phyloP scores from a whole-genome alignment of 805 yeast species.

The Aciculoconidium aculeatum region DNA sequence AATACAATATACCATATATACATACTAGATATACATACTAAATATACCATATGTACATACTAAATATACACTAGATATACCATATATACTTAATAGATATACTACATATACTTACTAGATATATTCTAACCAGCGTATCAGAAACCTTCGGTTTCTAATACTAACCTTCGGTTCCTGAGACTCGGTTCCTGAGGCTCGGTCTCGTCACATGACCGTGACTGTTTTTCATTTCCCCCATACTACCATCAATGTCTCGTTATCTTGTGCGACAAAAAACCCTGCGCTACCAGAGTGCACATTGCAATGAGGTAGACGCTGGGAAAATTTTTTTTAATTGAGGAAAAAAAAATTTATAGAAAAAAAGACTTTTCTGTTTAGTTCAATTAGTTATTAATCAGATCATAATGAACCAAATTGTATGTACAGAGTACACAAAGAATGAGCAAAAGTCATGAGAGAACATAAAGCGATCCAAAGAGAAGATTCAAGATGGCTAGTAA shows the following conservation, averaged over 20 bases:
- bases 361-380: slow-evolving; percentile 9
- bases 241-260: slow-evolving; percentile 1
- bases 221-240: slow-evolving; percentile 2
- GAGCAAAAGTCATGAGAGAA: neutral
- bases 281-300: neutral
- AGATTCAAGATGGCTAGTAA: too few species aligned
- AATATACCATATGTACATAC: too few species aligned
- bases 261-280: neutral
- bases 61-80: too few species aligned
- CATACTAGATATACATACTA: too few species aligned
- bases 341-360: slow-evolving; percentile 9
- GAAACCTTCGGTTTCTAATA: too few species aligned
- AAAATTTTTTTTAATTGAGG: slow-evolving; percentile 1
- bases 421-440: slow-evolving; percentile 11
- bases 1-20: too few species aligned
- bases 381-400: slow-evolving; percentile 15
- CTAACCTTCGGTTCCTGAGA: too few species aligned
- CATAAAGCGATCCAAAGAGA: too few species aligned
- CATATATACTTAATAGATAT: too few species aligned
- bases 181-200: too few species aligned
- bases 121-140: too few species aligned
- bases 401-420: slow-evolving; percentile 24
- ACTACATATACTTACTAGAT: too few species aligned
- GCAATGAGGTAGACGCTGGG: slow-evolving; percentile 5
- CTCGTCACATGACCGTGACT: slow-evolving; percentile 4